Percentiles rank a stretch among this genome's conserved stretches.
Evolutionary conservation across 2,329 filamentous ascomycete species (phyloP).

Genomic region (Didymella sp.): DNA sequence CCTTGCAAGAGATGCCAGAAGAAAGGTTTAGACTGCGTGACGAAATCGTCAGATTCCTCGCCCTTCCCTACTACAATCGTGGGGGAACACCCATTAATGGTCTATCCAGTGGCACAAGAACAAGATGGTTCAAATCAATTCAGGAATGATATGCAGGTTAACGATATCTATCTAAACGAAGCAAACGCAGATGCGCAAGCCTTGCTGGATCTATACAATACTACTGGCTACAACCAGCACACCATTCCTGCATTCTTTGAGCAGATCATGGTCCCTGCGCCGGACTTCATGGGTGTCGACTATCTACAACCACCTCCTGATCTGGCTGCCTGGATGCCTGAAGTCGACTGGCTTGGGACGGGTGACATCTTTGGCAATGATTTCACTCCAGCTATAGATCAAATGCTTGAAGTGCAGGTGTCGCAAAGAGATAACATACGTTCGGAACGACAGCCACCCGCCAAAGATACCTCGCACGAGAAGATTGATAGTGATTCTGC

Average conservation of each 20-base stretch:
- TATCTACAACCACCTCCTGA: constrained; percentile 25
- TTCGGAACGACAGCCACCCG: not conserved
- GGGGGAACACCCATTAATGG: not conserved
- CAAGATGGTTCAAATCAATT: not conserved
- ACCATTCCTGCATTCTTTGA: constrained; percentile 23
- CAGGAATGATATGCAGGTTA: not conserved
- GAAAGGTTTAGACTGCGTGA: not conserved
- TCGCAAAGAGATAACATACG: constrained; percentile 4
- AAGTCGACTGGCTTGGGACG: constrained; percentile 26
- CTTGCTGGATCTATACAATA: not conserved
- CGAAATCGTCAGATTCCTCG: not conserved
- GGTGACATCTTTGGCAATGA: constrained; percentile 27
- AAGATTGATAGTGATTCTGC: not conserved
- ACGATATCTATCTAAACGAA: not conserved
- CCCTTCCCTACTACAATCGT: not conserved
- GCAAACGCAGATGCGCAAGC: not conserved
- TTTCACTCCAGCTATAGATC: constrained; percentile 26
- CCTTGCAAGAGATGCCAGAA: not conserved
- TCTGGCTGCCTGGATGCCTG: constrained; percentile 29
- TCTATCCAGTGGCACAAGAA: not conserved
- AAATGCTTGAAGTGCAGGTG: constrained; percentile 8
- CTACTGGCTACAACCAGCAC: not conserved
- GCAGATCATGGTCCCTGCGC: constrained; percentile 32
- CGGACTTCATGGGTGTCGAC: constrained; percentile 24
- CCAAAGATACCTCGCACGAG: not conserved